Evolutionary conservation across 805 yeast genomes (phyloP), one percentile per base, ranked within the genome.

Genomic region (Candida sakaeoensis): DNA sequence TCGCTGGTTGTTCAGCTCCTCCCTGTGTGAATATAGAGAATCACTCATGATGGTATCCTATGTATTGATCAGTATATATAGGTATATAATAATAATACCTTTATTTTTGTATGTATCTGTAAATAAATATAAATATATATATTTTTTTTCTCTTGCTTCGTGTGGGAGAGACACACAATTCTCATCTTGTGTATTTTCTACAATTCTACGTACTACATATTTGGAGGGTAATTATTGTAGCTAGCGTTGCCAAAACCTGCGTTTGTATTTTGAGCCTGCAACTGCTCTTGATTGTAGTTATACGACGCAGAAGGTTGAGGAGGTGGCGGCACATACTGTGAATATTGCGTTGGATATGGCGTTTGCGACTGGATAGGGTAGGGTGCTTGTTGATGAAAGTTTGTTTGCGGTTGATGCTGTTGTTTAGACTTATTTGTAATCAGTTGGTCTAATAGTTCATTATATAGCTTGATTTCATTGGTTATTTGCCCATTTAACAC

Each of bases 401-500:
- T 33, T 33, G 43, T 25, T 27, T 42, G 24, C 14, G 38, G 15
- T 26, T 26, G 32, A 12, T 21, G 14, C 23, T 26, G 31, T 3
- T 30, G 16, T 18, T 14, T 33, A n/a, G 52, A 51, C 42, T 54
- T 44, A 32, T 41, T 53, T 12, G 56, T 44, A 10, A 58, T 60
- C 53, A 49, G 56, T n/a, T 45, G 69, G 50, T 83, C 86, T 63
- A 85, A 70, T 37, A 88, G 61, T 33, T 76, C 74, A 52, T 85
- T 86, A 58, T 88, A 93, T 8, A 74, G 62, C 30, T 74, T 69
- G 38, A 85, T 77, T 13, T 95, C 93, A 35, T 70, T 70, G 41
- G 77, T 77, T 41, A 91, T 72, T 46, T 85, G 84, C 45, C 76
- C 75, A 52, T 87, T 83, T 50, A 91, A 68, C 15, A 77, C 77